Conservation (phyloP, 2,329 filamentous ascomycete species). For the Ceratocystis papillata region DNA sequence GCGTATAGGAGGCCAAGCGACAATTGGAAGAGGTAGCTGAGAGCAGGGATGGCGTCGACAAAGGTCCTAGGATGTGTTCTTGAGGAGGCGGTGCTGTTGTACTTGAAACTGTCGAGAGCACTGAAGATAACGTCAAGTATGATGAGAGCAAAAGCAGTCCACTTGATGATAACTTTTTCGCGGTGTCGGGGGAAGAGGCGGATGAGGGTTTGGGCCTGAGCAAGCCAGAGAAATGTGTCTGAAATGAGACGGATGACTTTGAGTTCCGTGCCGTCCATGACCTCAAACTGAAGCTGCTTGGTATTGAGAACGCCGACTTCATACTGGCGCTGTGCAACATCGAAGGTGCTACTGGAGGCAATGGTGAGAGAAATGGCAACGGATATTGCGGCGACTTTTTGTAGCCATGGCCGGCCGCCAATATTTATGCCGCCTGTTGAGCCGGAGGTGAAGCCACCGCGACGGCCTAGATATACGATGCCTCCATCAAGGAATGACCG, state of each 20-base stretch:
- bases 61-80: conserved; percentile 57
- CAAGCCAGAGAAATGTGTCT: conserved; percentile 92
- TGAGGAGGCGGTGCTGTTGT: conserved; percentile 43
- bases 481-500: conserved; percentile 84
- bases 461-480: conserved; percentile 65
- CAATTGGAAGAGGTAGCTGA: conserved; percentile 84
- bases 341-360: conserved; percentile 82
- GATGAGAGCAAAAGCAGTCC: conserved; percentile 91
- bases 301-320: conserved; percentile 69
- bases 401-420: conserved; percentile 85
- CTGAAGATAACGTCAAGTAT: conserved; percentile 83
- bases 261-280: conserved; percentile 75
- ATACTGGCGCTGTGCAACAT: conserved; percentile 74
- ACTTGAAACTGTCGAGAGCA: conserved; percentile 75
- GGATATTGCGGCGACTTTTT: conserved; percentile 66
- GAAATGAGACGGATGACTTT: conserved; percentile 87
- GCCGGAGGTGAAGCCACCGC: conserved; percentile 77
- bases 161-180: conserved; percentile 97
- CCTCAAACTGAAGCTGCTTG: conserved; percentile 59
- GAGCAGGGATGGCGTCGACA: conserved; percentile 77
- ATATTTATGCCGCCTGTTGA: conserved; percentile 71
- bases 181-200: conserved; percentile 90
- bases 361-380: conserved; percentile 82
- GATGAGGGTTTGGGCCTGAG: conserved; percentile 92
- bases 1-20: conserved; percentile 79